Conservation (phyloP, 2,329 filamentous ascomycete species). For the Neurospora crassa region DNA sequence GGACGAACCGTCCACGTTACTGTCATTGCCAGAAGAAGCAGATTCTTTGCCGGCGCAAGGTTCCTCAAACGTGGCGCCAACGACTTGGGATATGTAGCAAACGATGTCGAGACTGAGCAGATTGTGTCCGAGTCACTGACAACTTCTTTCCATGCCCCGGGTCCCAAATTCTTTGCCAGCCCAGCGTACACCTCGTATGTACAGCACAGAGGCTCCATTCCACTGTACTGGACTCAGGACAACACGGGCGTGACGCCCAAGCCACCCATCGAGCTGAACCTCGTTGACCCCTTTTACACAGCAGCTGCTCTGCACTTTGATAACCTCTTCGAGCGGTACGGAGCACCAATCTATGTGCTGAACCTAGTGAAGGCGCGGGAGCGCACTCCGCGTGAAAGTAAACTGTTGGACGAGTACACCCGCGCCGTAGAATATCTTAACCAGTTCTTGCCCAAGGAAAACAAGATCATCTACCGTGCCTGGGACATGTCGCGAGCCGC, state of each 20-base stretch:
- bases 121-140: conserved; percentile 92
- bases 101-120: conserved; percentile 97
- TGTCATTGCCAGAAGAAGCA: conserved; percentile 82
- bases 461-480: conserved; percentile 86
- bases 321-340: conserved; percentile 86
- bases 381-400: conserved; percentile 81
- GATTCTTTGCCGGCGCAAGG: conserved; percentile 87
- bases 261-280: conserved; percentile 86
- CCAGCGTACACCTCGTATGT: conserved; percentile 93
- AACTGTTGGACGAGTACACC: conserved; percentile 79
- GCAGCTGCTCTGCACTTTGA: conserved; percentile 93
- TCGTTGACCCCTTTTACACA: conserved; percentile 93
- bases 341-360: conserved; percentile 80
- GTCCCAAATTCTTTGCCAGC: conserved; percentile 74
- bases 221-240: conserved; percentile 95
- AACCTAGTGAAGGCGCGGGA: conserved; percentile 89
- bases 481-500: conserved; percentile 98
- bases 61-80: conserved; percentile 94
- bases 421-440: conserved; percentile 86
- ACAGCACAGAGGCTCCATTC: conserved; percentile 93
- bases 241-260: conserved; percentile 92
- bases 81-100: conserved; percentile 89
- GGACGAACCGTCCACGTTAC: conserved; percentile 85
- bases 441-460: conserved; percentile 74
- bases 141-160: conserved; percentile 90